A percentile compares a stretch with the other conserved stretches of the same genome.
phyloP scores from a whole-genome alignment of 768 basidiomycete species.

The Pleurotus djamor region DNA sequence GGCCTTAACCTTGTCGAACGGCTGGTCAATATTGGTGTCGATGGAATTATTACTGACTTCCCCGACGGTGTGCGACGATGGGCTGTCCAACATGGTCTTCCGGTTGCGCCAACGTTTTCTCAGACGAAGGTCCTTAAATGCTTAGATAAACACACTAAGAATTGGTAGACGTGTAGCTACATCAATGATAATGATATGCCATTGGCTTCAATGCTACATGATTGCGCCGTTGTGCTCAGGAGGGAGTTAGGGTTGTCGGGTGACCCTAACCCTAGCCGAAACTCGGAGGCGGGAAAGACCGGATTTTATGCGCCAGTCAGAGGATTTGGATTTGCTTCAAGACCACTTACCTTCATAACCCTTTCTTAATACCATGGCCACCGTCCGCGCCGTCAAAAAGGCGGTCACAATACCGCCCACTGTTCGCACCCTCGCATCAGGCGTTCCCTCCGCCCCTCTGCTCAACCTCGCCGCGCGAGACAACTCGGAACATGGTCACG shows the following conservation, averaged over 20 bases:
- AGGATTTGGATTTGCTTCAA: constrained; percentile 12
- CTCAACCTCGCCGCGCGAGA: constrained; percentile 74
- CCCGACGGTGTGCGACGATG: constrained; percentile 58
- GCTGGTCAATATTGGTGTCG: constrained; percentile 57
- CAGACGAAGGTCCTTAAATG: constrained; percentile 61
- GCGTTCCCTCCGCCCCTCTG: constrained; percentile 74
- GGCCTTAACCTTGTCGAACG: constrained; percentile 59
- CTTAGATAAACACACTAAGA: constrained; percentile 49
- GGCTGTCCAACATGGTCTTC: constrained; percentile 48
- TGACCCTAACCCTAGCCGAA: constrained; percentile 19
- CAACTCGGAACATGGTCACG: constrained; percentile 53
- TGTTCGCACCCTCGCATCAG: constrained; percentile 73
- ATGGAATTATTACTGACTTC: constrained; percentile 81
- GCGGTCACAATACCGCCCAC: constrained; percentile 82
- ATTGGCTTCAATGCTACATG: not conserved
- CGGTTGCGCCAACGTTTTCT: constrained; percentile 57
- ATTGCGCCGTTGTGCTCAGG: constrained; percentile 6
- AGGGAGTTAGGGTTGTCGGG: not conserved
- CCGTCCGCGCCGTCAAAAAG: constrained; percentile 76
- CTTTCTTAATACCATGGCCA: constrained; percentile 50
- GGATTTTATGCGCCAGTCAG: constrained; percentile 11
- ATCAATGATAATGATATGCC: constrained; percentile 1
- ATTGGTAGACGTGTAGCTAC: constrained; percentile 9
- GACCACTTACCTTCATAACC: constrained; percentile 31
- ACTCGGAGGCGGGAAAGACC: constrained; percentile 39